Evolutionary conservation across 495 filamentous ascomycete species (phyloP), one percentile per base, ranked within the genome.

Genomic region (Tuber melanosporum): DNA sequence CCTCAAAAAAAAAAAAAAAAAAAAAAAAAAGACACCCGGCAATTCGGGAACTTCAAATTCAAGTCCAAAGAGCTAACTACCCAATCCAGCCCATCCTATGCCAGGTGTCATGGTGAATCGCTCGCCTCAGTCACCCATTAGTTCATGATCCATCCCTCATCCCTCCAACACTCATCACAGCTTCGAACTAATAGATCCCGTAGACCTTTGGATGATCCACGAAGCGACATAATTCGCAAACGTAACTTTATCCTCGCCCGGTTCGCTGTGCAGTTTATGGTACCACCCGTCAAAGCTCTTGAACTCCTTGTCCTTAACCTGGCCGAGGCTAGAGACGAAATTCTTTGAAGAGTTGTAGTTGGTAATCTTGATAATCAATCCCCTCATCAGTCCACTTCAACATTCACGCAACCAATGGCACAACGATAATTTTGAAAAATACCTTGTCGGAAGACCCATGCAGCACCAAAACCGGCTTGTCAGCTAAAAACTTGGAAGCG

Each of bases 221-320:
- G 90, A 87, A 12, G 87, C 88, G 9, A 96, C 88, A 84, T 97
- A 92, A 73, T 88, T 87, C 46, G 88, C 88, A 81, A 92, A 95
- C 71, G 85, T 86, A 72, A 87, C 85, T 78, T 87, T 88, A 76
- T 89, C 87, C 32, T 92, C 84, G 44, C 87, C 83, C 75, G 90
- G 86, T 76, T 97, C 94, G 3, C 87, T 87, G 85, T 95, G 92
- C 80, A 97, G 77, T 85, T 90, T 89, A 85, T 97, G 94, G 83
- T 87, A 93, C 85, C 88, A 92, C 9, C 92, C 94, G 71, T 92
- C 90, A 82, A 95, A 97, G 12, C 85, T 80, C 86, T 88, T 90
- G 79, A 94, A 92, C 66, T 85, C 86, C 82, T 89, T 90, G 83
- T 97, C 92, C 74, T 87, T 82, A 15, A 91, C 86, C 71, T 85